Base-by-base conservation (phyloP, 305 asterid species). In the Solanum hybrid region DNA sequence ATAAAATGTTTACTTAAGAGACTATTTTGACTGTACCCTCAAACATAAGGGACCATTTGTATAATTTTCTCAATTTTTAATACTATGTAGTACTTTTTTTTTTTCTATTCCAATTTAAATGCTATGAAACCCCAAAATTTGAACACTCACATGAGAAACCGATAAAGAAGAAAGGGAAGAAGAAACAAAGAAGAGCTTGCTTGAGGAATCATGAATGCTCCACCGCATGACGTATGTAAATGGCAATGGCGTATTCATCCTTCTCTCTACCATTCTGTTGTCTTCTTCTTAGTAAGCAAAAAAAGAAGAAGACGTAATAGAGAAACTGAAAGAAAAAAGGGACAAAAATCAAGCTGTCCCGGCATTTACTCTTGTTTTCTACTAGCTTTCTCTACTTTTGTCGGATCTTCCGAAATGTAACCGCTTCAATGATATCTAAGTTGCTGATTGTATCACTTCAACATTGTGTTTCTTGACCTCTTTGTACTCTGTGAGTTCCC, bases 41-140 rank as follows among this genome's bases (percentile, higher is more conserved):
- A 75, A 75, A 75, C 24, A 75, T 31, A 75, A 31, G 24, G 80
- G 37, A 75, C 38, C 37, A 14, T 31, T 73, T 73, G 1, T 56
- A 7, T 73, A 32, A 31, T 73, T 73, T 72, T 29, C 79, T 29
- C 36, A 13, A 29, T 5, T 71, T 10, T 26, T 29, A 69, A 69
- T 24, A 69, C 14, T 24, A 0, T 42, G 0, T 42, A 0, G 0
- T 42, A 42, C 56, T n/a, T 46, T 0, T 13, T 24, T 12, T 42
- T 2, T 17, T 27, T 14, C 36, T 13, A 0, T 73, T 31, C 11
- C 79, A 73, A 73, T 76, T 16, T 32, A 8, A 32, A 76, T 75
- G 36, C 20, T 0, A 6, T 29, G n/a, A 29, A 75, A 20, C 38
- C 79, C 79, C 37, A 29, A 73, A 73, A 14, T 73, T 27, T 3